These are phyloP conservation scores for Xerophyta viscosa DNA, from an alignment of 106 monocot genomes.

Conservation along the genomic window DNA sequence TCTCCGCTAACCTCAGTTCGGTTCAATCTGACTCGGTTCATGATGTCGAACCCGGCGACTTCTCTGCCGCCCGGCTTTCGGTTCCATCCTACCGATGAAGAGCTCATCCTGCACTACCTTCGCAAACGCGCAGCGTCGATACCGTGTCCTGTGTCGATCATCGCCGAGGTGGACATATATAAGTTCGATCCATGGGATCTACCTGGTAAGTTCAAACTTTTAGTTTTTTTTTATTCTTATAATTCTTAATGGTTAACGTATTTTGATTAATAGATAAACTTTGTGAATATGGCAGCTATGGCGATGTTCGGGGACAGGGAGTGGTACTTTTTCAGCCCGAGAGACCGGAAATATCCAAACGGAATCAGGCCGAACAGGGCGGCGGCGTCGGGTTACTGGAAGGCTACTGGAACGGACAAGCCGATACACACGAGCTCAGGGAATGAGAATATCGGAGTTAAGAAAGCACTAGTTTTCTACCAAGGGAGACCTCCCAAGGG, in stretches of 20 bases:
- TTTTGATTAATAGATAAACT: too few species aligned
- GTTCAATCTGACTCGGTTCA: too few species aligned
- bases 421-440: constrained; percentile 22
- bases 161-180: constrained; percentile 63
- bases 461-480: constrained; percentile 84
- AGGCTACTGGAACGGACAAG: constrained; percentile 61
- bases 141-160: constrained; percentile 53
- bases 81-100: constrained; percentile 62
- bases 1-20: too few species aligned
- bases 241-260: too few species aligned
- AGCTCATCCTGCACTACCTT: constrained; percentile 60
- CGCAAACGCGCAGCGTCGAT: constrained; percentile 21
- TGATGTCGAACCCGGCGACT: constrained; percentile 42
- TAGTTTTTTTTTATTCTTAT: not conserved
- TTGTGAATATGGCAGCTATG: constrained; percentile 11
- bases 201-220: constrained; percentile 21
- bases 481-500: constrained; percentile 68
- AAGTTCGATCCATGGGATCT: constrained; percentile 61
- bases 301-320: constrained; percentile 44
- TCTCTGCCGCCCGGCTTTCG: constrained; percentile 47
- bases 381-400: constrained; percentile 58
- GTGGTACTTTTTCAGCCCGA: constrained; percentile 65
- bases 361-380: constrained; percentile 54
- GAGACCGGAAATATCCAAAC: constrained; percentile 63
- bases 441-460: constrained; percentile 42